phyloP scores from a whole-genome alignment of 1,139 yeast genomes.

The Candida sojae region DNA sequence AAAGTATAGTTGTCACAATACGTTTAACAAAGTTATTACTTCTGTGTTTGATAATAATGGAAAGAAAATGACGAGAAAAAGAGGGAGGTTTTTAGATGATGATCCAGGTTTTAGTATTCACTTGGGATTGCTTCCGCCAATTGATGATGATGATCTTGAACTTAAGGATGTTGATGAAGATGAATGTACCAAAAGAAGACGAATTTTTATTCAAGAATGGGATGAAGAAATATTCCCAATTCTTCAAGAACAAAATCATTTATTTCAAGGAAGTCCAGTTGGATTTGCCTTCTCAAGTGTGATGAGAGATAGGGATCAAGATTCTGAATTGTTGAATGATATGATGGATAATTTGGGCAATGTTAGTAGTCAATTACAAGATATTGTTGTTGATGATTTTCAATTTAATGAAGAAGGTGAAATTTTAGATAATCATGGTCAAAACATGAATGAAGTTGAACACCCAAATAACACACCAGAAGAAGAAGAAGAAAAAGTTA shows the following conservation, averaged over 20 bases:
- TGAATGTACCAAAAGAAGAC: slow-evolving; percentile 14
- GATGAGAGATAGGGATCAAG: slow-evolving; percentile 4
- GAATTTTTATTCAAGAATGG: slow-evolving; percentile 16
- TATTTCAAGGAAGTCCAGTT: not conserved
- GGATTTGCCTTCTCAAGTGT: slow-evolving; percentile 3
- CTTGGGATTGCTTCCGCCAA: slow-evolving; percentile 25
- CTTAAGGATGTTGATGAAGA: slow-evolving; percentile 9
- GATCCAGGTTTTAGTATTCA: slow-evolving; percentile 45
- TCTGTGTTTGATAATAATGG: not conserved
- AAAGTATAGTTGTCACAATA: slow-evolving; percentile 6
- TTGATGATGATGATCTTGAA: slow-evolving; percentile 4
- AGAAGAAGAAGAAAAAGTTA: not conserved
- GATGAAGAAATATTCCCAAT: slow-evolving; percentile 7
- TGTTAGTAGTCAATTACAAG: not conserved
- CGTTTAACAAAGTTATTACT: too few relatives aligned
- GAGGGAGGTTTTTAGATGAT: slow-evolving; percentile 27
- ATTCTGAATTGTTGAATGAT: slow-evolving; percentile 11
- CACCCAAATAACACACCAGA: not conserved
- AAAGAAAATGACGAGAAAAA: slow-evolving; percentile 1
- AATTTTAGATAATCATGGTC: slow-evolving; percentile 8
- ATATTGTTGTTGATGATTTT: slow-evolving; percentile 11
- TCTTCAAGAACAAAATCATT: not conserved
- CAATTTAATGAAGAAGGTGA: slow-evolving; percentile 19
- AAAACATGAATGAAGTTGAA: not conserved
- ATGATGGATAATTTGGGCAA: slow-evolving; percentile 12